Conservation (phyloP, 331 rosid species). For the Quercus lobata region DNA sequence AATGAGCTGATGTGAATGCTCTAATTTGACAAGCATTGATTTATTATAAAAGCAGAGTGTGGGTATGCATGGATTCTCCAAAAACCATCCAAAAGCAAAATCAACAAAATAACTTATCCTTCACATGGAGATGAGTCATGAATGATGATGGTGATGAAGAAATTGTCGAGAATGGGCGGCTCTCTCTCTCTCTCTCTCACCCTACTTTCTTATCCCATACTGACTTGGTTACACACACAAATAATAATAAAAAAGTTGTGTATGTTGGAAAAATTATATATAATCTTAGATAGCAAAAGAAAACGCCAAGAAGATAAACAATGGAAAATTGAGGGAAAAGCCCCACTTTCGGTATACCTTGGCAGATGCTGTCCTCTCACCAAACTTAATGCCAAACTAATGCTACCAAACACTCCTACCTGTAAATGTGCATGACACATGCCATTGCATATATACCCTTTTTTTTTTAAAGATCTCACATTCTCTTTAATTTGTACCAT, state of each 20-base stretch:
- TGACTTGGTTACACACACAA: background rate
- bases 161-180: conserved; percentile 23
- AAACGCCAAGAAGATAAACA: conserved; percentile 21
- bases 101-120: conserved; percentile 14
- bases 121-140: conserved; percentile 41
- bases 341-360: conserved; percentile 29
- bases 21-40: conserved; percentile 21
- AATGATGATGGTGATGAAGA: conserved; percentile 16
- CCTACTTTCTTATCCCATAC: conserved; percentile 3
- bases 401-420: conserved; percentile 14
- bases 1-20: too few species aligned
- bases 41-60: background rate
- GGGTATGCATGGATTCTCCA: background rate
- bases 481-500: too few species aligned
- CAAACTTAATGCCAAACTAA: conserved; percentile 21
- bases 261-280: background rate
- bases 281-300: background rate
- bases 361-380: conserved; percentile 33
- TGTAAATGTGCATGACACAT: conserved; percentile 11
- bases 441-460: background rate
- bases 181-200: background rate
- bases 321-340: background rate
- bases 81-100: background rate
- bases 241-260: background rate
- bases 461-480: too few species aligned